phyloP scores from a whole-genome alignment of 75 land plant species.

The Sequoiadendron giganteum region DNA sequence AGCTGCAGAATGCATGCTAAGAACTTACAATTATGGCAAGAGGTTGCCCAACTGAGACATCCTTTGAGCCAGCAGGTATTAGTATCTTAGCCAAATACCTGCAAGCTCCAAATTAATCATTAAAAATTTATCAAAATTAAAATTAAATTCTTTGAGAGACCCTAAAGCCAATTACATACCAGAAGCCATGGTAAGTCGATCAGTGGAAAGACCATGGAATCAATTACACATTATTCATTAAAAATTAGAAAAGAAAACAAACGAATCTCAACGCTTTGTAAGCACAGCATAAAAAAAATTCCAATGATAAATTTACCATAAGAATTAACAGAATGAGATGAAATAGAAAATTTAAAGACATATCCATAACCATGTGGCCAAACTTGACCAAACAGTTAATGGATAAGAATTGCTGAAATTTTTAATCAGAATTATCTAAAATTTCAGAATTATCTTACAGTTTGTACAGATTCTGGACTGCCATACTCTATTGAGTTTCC shows the following conservation, averaged over 20 bases:
- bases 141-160: background rate
- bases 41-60: constrained; percentile 80
- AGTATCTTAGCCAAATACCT: constrained; percentile 91
- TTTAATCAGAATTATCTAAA: background rate
- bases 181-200: background rate
- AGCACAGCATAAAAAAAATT: background rate
- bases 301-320: background rate
- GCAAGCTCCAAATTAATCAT: constrained; percentile 13
- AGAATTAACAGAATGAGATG: background rate
- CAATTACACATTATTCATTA: background rate
- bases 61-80: constrained; percentile 90
- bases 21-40: constrained; percentile 76
- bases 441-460: background rate
- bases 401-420: background rate
- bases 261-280: background rate
- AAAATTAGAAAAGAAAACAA: background rate
- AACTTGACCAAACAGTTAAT: background rate
- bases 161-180: no score
- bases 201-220: background rate
- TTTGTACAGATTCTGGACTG: background rate
- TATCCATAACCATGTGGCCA: background rate
- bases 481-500: background rate
- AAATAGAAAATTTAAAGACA: background rate
- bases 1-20: background rate
- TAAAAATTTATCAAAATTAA: background rate